Conservation (phyloP, 495 filamentous ascomycete species). For the Ramalina intermedia region DNA sequence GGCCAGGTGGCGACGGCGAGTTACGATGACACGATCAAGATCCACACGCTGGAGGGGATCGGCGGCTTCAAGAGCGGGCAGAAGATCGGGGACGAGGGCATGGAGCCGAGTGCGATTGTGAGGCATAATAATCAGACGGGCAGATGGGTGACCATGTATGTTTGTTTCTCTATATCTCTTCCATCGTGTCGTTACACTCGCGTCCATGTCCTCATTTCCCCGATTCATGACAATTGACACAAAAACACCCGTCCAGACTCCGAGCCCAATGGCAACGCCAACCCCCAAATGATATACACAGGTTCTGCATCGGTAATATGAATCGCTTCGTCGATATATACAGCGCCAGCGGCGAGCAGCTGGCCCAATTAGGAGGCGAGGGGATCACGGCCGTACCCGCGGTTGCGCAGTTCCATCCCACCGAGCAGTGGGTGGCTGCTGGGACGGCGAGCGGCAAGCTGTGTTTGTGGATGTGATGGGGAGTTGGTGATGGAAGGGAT, state of each 20-base stretch:
- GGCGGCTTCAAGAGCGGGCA: constrained; percentile 49
- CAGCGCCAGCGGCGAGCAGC: constrained; percentile 61
- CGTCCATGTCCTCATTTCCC: neutral
- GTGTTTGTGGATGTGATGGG: constrained; percentile 69
- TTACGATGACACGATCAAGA: constrained; percentile 90
- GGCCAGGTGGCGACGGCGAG: constrained; percentile 81
- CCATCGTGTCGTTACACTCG: neutral
- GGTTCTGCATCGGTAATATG: constrained; percentile 94
- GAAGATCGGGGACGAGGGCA: constrained; percentile 40
- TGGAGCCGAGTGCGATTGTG: constrained; percentile 54
- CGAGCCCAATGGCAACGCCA: constrained; percentile 83
- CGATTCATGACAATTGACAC: neutral
- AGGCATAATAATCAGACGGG: constrained; percentile 95
- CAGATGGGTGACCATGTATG: constrained; percentile 58
- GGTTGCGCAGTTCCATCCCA: constrained; percentile 80
- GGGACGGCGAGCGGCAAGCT: constrained; percentile 89
- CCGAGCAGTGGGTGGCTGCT: constrained; percentile 78
- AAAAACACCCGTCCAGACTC: constrained; percentile 40
- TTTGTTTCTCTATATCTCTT: constrained; percentile 1
- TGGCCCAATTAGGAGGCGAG: constrained; percentile 78
- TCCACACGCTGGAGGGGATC: constrained; percentile 61
- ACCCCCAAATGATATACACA: constrained; percentile 62
- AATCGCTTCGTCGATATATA: constrained; percentile 93
- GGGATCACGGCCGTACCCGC: constrained; percentile 90
- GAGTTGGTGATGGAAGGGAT: neutral